Conservation (phyloP, 257 asterid genomes). For the Eustoma russellianum region DNA sequence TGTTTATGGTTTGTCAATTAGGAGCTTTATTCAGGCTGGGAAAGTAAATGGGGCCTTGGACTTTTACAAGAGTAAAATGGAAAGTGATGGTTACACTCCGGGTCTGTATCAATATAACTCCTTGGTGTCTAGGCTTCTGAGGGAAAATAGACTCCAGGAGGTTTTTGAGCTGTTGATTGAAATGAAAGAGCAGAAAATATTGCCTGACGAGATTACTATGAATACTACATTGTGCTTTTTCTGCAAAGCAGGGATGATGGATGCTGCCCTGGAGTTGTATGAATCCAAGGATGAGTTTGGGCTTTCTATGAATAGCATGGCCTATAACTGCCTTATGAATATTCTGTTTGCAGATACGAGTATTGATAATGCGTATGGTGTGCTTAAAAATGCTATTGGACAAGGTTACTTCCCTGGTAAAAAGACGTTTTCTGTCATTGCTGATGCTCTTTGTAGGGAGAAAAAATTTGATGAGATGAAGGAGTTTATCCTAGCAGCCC, state of each 20-base stretch:
- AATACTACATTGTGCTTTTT: conserved; percentile 67
- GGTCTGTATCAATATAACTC: conserved; percentile 51
- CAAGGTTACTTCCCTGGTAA: conserved; percentile 54
- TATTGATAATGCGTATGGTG: conserved; percentile 39
- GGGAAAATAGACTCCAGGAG: conserved; percentile 58
- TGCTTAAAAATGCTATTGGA: conserved; percentile 43
- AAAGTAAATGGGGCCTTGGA: conserved; percentile 53
- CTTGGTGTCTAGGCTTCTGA: conserved; percentile 53
- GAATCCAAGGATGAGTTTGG: conserved; percentile 59
- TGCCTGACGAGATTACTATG: conserved; percentile 62
- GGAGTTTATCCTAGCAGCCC: conserved; percentile 43
- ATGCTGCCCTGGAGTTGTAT: conserved; percentile 60
- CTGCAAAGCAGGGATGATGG: conserved; percentile 68
- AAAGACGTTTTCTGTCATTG: conserved; percentile 42
- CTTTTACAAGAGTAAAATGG: conserved; percentile 51
- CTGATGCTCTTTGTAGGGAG: conserved; percentile 56
- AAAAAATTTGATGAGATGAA: conserved; percentile 61
- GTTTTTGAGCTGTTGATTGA: conserved; percentile 67
- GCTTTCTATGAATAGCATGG: conserved; percentile 56
- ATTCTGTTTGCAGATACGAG: conserved; percentile 49
- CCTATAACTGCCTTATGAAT: conserved; percentile 71
- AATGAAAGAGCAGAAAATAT: conserved; percentile 46
- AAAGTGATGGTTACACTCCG: conserved; percentile 51
- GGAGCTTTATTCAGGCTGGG: conserved; percentile 53
- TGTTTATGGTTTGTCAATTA: conserved; percentile 56